These are phyloP conservation scores for Hippophae rhamnoides DNA, from an alignment of 306 rosid species.

Conservation along the genomic window DNA sequence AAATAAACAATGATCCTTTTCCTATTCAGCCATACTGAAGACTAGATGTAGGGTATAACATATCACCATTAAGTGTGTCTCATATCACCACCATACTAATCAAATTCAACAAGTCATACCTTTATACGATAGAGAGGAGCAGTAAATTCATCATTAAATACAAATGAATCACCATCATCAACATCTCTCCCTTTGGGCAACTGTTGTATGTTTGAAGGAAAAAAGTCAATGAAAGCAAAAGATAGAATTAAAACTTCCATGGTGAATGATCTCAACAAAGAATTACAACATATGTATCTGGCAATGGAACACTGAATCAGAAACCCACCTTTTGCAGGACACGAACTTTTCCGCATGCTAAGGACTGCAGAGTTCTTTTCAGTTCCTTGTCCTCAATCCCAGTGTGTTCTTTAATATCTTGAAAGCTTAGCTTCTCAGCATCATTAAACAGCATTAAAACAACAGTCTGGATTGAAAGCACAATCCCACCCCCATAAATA, in stretches of 20 bases:
- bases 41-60: no score
- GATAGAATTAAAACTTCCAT: slow-evolving; percentile 1
- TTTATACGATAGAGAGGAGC: slow-evolving; percentile 97
- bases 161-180: slow-evolving; percentile 79
- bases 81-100: slow-evolving; percentile 5
- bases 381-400: slow-evolving; percentile 93
- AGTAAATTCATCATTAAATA: slow-evolving; percentile 63
- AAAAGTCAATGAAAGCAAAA: slow-evolving; percentile 6
- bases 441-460: slow-evolving; percentile 96
- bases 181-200: slow-evolving; percentile 94
- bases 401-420: slow-evolving; percentile 88
- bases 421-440: slow-evolving; percentile 89
- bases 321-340: slow-evolving; percentile 75
- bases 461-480: slow-evolving; percentile 47
- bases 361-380: slow-evolving; percentile 94
- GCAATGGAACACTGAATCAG: slow-evolving; percentile 5
- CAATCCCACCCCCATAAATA: no score
- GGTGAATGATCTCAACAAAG: background rate
- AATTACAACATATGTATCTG: background rate
- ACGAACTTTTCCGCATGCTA: slow-evolving; percentile 98
- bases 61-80: background rate
- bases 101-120: slow-evolving; percentile 34
- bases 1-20: no score
- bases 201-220: slow-evolving; percentile 32
- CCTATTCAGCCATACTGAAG: no score